Base-by-base conservation (phyloP, 202 grass and related monocot genomes). In the Schoenoplectus triqueter region DNA sequence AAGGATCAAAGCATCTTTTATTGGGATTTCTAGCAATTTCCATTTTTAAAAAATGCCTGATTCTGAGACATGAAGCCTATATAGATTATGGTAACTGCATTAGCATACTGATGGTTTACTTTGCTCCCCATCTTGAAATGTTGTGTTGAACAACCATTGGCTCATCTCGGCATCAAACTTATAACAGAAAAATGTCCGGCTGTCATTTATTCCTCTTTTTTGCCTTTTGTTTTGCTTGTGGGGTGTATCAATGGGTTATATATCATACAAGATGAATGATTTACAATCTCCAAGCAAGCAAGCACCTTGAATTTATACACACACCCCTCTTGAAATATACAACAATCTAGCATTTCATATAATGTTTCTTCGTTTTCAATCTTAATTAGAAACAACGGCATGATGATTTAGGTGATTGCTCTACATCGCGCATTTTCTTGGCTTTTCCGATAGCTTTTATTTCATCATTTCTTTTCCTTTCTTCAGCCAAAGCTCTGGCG, bases 381-480 rank as follows among this genome's bases (percentile, higher is more conserved):
- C 7, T 54, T 69, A 56, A 41, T 92, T 87, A 94, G 85, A 92
- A 90, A 89, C 93, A 95, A 47, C 50, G 62, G 84, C 88, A 92
- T 57, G 86, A 47, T 73, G 87, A 47, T 81, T 60, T 63, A 15
- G 93, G 49, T 86, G 82, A 62, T 63, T 87, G 92, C 69, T 67
- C 88, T 19, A 69, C 67, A 4, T 86, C 86, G 41, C 76, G 71
- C 49, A 92, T 96, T 84, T 90, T 99, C 21, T 15, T 73, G 1
- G 87, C 90, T 75, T 99, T 99, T 59, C 91, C 86, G 52, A 64
- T 87, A 42, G 87, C 76, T 84, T 88, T 94, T 9, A 70, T 66
- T 83, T 96, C 93, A 9, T 94, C 93, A 11, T 91, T 88, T 77
- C 82, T 59, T 86, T 82, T 96, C 81, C 82, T 92, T 86, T 92